Evolutionary conservation across 2,329 filamentous ascomycete species (phyloP).

Genomic region (Xylariaceae sp.): DNA sequence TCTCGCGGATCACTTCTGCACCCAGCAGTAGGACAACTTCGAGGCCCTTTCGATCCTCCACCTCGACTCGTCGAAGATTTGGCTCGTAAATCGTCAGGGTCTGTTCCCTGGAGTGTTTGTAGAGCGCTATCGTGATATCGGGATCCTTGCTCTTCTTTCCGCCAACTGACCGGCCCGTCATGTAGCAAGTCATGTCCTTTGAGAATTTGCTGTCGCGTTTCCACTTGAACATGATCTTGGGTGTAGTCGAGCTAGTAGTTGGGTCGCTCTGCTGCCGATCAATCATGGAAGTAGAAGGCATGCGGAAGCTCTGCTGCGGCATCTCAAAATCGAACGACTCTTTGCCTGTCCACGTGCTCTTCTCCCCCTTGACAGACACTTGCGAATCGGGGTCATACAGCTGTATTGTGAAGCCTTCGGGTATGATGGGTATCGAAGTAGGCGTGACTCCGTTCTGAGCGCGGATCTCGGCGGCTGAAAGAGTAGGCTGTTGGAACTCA

Average conservation of each 20-base stretch:
- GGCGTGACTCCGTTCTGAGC: conserved; percentile 62
- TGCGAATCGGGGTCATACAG: conserved; percentile 93
- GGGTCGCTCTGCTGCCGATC: conserved; percentile 68
- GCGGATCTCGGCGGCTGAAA: conserved; percentile 77
- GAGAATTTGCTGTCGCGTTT: conserved; percentile 80
- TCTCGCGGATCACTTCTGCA: conserved; percentile 60
- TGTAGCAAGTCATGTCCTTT: conserved; percentile 83
- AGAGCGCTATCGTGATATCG: conserved; percentile 91
- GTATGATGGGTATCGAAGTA: conserved; percentile 67
- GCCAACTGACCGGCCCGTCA: conserved; percentile 72
- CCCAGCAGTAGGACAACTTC: conserved; percentile 72
- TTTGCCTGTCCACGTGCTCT: conserved; percentile 74
- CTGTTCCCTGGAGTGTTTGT: conserved; percentile 63
- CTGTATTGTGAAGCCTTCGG: conserved; percentile 75
- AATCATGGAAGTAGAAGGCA: conserved; percentile 72
- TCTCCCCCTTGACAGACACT: conserved; percentile 64
- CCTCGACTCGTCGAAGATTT: conserved; percentile 82
- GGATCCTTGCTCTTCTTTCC: conserved; percentile 83
- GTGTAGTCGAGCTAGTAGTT: conserved; percentile 49
- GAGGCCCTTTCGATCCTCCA: conserved; percentile 90
- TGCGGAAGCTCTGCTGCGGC: conserved; percentile 77
- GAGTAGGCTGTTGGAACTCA: conserved; percentile 77
- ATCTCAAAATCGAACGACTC: conserved; percentile 91
- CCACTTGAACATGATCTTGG: conserved; percentile 83
- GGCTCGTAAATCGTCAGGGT: conserved; percentile 84